Evolutionary conservation across 345 rosid species (phyloP).

Genomic region (Salix arbutifolia): DNA sequence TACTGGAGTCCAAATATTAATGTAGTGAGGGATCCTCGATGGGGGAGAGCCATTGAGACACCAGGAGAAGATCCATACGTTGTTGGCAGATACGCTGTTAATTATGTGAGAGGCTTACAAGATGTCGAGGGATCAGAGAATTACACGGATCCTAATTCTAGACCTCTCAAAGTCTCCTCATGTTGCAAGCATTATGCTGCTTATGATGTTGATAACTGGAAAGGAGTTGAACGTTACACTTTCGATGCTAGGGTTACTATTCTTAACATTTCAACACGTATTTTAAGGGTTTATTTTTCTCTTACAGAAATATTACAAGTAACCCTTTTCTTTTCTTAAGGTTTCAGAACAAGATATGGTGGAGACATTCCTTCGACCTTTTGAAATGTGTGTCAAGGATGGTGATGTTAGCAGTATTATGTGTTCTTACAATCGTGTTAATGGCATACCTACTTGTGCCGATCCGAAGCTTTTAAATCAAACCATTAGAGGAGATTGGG

Average conservation of each 20-base stretch:
- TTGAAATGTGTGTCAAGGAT: conserved; percentile 43
- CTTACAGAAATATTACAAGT: no score
- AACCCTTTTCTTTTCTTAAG: conserved; percentile 3
- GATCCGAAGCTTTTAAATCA: conserved; percentile 37
- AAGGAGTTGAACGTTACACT: conserved; percentile 23
- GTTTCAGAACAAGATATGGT: conserved; percentile 37
- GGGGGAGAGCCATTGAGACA: conserved; percentile 45
- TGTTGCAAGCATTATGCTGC: conserved; percentile 48
- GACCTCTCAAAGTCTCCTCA: conserved; percentile 44
- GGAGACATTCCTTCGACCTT: conserved; percentile 32
- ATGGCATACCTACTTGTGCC: conserved; percentile 46
- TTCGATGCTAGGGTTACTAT: conserved; percentile 30
- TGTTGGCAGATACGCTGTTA: conserved; percentile 35
- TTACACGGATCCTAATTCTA: conserved; percentile 13
- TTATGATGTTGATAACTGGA: conserved; percentile 42
- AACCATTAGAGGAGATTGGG: conserved; percentile 45
- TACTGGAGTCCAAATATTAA: conserved; percentile 48
- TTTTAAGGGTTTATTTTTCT: no score
- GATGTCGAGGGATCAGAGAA: conserved; percentile 33
- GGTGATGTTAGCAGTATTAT: conserved; percentile 49
- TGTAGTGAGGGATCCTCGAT: conserved; percentile 44
- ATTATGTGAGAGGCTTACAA: conserved; percentile 44
- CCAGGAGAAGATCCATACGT: conserved; percentile 46
- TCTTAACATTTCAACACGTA: not conserved
- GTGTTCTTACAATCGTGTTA: conserved; percentile 47